Evolutionary conservation across 129 eudicot species (phyloP), one percentile per base, ranked within the genome.

Genomic region (Solidago caesia): DNA sequence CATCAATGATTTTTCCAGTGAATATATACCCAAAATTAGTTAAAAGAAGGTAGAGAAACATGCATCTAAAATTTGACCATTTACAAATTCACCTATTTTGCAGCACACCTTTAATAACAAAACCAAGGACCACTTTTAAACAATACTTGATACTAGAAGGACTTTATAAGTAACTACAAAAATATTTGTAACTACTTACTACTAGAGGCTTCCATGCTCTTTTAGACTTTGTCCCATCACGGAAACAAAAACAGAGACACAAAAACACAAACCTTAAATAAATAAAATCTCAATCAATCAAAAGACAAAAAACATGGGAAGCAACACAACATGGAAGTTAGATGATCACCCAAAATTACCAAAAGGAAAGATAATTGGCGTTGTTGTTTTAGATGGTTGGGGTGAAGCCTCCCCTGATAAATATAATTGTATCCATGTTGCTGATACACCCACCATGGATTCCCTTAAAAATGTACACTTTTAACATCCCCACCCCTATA

Each of bases 311-410:
- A 89, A 77, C 3, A 92, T 93, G 98, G 96, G 88, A 25, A 84
- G 87, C 83, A 68, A 84, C 0, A 27, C 77, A 21, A 72, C 90
- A 76, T 93, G 91, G 91, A 93, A 93, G 52, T 71, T 93, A 78
- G 82, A 84, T 45, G 98, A 90, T 81, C 96, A 93, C 47, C 96
- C 96, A 0, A 93, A 93, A 75, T 85, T 93, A 43, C 91, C 97
- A 0, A 93, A 93, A 81, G 98, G 89, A 27, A 93, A 90, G 83
- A 71, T 71, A n/a, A 42, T 93, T 25, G 97, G 91, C 11, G 62
- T 93, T 78, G 73, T 93, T 27, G 97, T 93, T 42, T 82, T 93
- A 80, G 98, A 93, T 73, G 98, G 98, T 7, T 93, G 98, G 98
- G 98, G 97, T 13, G 98, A 93, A 82, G 98, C 97, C 43, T 60